These are phyloP conservation scores for Penicillium aurantiogriseum DNA, from an alignment of 2,329 filamentous ascomycete genomes.

Conservation along the genomic window DNA sequence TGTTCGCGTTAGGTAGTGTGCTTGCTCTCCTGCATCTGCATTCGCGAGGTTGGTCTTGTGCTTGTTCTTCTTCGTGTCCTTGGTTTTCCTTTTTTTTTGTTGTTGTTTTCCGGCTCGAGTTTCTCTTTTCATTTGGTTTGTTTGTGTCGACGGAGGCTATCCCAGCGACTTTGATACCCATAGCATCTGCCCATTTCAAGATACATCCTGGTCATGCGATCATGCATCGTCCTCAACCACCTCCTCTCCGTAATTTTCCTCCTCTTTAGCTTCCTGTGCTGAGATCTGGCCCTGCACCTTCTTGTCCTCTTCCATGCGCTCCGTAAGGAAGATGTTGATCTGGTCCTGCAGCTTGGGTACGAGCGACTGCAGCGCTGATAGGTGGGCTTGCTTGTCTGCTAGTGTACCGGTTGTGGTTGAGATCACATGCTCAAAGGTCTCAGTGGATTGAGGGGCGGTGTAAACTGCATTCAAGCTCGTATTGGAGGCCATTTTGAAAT, in stretches of 20 bases:
- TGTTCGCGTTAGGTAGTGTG: slow-evolving; percentile 20
- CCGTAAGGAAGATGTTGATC: slow-evolving; percentile 59
- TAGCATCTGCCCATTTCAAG: slow-evolving; percentile 16
- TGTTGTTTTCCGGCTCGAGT: background rate
- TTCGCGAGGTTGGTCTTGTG: background rate
- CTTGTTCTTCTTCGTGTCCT: background rate
- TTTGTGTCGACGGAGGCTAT: slow-evolving; percentile 21
- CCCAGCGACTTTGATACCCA: slow-evolving; percentile 38
- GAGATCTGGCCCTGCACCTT: slow-evolving; percentile 37
- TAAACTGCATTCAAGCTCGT: slow-evolving; percentile 28
- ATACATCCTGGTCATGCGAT: slow-evolving; percentile 24
- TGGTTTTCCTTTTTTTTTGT: slow-evolving; percentile 4
- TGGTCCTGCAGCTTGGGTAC: slow-evolving; percentile 55
- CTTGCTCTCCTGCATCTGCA: slow-evolving; percentile 13
- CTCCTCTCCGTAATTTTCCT: slow-evolving; percentile 79
- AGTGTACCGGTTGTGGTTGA: slow-evolving; percentile 22
- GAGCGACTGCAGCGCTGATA: slow-evolving; percentile 51
- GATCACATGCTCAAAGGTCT: slow-evolving; percentile 36
- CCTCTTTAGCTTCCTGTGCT: slow-evolving; percentile 44
- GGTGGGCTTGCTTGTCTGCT: slow-evolving; percentile 52
- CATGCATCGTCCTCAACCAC: slow-evolving; percentile 64
- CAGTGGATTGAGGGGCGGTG: slow-evolving; percentile 29
- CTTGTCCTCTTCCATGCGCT: slow-evolving; percentile 63
- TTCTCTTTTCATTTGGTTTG: slow-evolving; percentile 4
- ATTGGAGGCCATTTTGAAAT: slow-evolving; percentile 9